phyloP scores from a whole-genome alignment of 345 rosid species.

The Euphorbia pulcherrima region DNA sequence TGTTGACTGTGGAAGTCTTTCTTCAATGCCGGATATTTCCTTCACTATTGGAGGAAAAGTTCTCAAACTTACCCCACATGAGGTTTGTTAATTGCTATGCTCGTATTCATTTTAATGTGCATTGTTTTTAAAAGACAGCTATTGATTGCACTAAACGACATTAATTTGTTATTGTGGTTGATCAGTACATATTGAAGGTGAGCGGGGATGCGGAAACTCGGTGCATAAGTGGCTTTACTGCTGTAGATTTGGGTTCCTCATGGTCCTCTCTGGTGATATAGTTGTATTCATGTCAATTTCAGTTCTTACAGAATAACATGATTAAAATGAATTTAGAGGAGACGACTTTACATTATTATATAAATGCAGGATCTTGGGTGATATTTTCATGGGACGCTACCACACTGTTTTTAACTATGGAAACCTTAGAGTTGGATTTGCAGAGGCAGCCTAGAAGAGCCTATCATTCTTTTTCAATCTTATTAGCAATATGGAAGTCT shows the following conservation, averaged over 20 bases:
- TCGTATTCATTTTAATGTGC: no score
- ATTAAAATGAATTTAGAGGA: no score
- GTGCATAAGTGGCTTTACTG: constrained; percentile 35
- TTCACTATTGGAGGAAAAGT: constrained; percentile 26
- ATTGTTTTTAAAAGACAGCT: background rate
- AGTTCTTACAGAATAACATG: no score
- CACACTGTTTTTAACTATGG: constrained; percentile 34
- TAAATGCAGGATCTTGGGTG: constrained; percentile 35
- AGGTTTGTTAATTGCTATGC: constrained; percentile 17
- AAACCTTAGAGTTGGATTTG: constrained; percentile 26
- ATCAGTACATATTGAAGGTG: constrained; percentile 31
- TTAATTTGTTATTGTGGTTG: background rate
- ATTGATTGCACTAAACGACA: constrained; percentile 3
- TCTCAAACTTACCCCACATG: constrained; percentile 22
- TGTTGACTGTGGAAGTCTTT: constrained; percentile 26
- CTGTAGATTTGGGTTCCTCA: constrained; percentile 30
- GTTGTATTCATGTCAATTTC: background rate
- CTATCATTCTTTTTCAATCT: no score
- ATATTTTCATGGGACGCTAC: constrained; percentile 33
- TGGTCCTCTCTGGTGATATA: constrained; percentile 30
- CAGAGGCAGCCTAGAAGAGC: constrained; percentile 24
- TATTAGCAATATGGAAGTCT: no score
- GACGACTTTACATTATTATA: no score
- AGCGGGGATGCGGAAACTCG: constrained; percentile 21
- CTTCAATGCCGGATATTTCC: constrained; percentile 25